Evolutionary conservation across 73 alveolate genomes (phyloP), one percentile per base, ranked within the genome.

Genomic region (Tetrahymena thermophila): DNA sequence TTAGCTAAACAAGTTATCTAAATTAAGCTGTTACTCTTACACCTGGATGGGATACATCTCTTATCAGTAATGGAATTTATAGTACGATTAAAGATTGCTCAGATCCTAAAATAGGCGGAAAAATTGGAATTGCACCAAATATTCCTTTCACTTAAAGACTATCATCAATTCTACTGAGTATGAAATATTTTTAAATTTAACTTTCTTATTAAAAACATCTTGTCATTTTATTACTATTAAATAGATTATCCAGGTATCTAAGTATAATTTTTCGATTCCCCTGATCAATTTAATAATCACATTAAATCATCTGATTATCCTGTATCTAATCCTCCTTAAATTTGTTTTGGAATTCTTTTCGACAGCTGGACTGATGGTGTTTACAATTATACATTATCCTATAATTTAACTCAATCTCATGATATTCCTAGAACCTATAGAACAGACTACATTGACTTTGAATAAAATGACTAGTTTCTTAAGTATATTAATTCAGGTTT

Each of bases 401-500:
- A 25, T 71, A 71, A 71, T 34, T 25, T 71, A 31, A 71, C 89
- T 71, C 42, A 71, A 25, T 28, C 89, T 71, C 13, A 71, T 31
- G 89, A 71, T 71, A 71, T 71, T 0, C 89, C 89, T 25, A 71
- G 89, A 71, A n/a, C 8, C 5, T 28, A 19, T 11, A 71, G 89
- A 71, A 71, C 89, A 71, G 89, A 71, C n/a, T 71, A 71, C 13
- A 71, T 71, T 7, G 89, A 71, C 11, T 71, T 71, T 35, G 93
- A 95, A 93, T 85, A 95, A 28, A 55, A 85, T 25, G 95, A 43
- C 19, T 34, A 85, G 14, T 38, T 57, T 56, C 28, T 43, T 34
- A 21, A 42, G n/a, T 95, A 95, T 89, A 85, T 57, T 83, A 35
- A 43, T 85, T 95, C 97, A 3, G 97, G 97, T 55, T 34, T 85